phyloP scores from a whole-genome alignment of 441 rosid species.

The Jatropha podagrica region DNA sequence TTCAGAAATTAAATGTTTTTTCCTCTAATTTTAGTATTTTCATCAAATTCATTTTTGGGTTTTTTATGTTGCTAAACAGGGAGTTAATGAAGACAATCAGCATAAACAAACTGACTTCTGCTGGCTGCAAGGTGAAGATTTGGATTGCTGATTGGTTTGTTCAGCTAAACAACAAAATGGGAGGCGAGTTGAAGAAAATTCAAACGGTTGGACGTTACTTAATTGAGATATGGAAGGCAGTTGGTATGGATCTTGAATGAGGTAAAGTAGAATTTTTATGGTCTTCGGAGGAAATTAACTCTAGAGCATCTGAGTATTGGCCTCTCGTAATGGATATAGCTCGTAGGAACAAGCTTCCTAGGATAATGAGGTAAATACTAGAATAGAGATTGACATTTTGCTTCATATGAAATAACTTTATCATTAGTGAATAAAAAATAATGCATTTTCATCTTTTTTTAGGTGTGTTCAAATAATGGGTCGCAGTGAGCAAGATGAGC shows the following conservation, averaged over 20 bases:
- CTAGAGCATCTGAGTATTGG: conserved; percentile 69
- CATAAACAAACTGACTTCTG: conserved; percentile 78
- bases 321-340: conserved; percentile 90
- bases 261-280: conserved; percentile 68
- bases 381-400: conserved; percentile 4
- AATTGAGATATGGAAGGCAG: conserved; percentile 74
- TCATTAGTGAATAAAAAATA: background rate
- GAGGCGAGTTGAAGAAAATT: conserved; percentile 75
- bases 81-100: conserved; percentile 71
- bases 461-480: conserved; percentile 93
- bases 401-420: background rate
- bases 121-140: conserved; percentile 77
- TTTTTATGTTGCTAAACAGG: conserved; percentile 34
- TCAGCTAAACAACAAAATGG: conserved; percentile 80
- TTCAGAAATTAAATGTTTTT: too few relatives aligned
- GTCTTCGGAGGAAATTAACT: conserved; percentile 83
- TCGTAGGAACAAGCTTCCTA: conserved; percentile 69
- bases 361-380: conserved; percentile 51
- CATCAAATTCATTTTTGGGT: too few relatives aligned
- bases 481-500: conserved; percentile 75
- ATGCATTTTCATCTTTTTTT: conserved; percentile 22
- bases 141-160: conserved; percentile 99
- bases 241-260: conserved; percentile 60
- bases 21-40: too few relatives aligned
- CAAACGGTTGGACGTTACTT: conserved; percentile 58